A percentile compares a stretch with the other conserved stretches of the same genome.
phyloP scores from a whole-genome alignment of 2,329 filamentous ascomycete genomes.

The Alternaria sp. region DNA sequence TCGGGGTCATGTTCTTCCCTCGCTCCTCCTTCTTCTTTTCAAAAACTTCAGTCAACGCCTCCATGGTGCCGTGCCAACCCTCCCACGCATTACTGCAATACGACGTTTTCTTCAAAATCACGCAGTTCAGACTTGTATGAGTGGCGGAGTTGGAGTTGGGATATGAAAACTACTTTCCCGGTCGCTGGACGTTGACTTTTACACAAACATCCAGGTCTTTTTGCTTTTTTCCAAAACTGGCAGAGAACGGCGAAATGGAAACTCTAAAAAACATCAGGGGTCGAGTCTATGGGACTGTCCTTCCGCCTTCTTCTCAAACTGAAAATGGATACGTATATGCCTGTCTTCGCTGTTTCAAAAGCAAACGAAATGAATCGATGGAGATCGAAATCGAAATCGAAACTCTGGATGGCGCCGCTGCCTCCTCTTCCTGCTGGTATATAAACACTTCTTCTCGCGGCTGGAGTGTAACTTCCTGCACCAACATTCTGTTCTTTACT shows the following conservation, averaged over 20 bases:
- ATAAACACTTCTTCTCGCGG: neutral
- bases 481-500: neutral
- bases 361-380: neutral
- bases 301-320: neutral
- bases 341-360: neutral
- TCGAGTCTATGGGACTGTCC: too few relatives aligned
- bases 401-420: neutral
- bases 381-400: neutral
- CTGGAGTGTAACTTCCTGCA: neutral
- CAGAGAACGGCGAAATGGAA: too few relatives aligned
- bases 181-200: neutral
- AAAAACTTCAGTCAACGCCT: neutral
- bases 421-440: neutral
- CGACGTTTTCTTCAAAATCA: neutral
- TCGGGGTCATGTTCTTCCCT: neutral
- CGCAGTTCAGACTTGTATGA: too few relatives aligned
- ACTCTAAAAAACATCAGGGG: too few relatives aligned
- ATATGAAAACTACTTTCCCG: neutral
- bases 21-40: neutral
- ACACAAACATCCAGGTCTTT: neutral
- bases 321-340: too few relatives aligned
- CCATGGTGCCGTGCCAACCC: neutral
- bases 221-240: too few relatives aligned
- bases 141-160: neutral
- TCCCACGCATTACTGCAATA: neutral